Evolutionary conservation across 169 alveolate genomes (phyloP).

Genomic region (Plasmodium vivax): DNA sequence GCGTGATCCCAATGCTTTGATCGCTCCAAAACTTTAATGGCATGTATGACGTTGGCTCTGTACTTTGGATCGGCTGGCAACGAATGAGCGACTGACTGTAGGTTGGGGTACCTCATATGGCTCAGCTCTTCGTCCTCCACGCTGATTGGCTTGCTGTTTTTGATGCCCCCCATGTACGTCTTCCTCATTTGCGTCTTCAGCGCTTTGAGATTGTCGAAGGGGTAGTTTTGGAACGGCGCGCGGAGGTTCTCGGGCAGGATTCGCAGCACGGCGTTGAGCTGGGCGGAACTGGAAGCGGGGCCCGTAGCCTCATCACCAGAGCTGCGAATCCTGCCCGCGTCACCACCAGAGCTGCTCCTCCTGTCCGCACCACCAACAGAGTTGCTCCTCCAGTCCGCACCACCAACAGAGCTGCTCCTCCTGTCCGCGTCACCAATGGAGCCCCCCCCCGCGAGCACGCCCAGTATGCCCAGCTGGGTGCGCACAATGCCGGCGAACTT

Average conservation of each 20-base stretch:
- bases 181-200: slow-evolving; percentile 37
- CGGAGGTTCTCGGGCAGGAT: slow-evolving; percentile 37
- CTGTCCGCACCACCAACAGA: background rate
- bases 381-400: no score
- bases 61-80: slow-evolving; percentile 84
- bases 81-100: slow-evolving; percentile 86
- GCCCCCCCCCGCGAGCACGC: background rate
- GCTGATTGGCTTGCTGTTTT: slow-evolving; percentile 53
- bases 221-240: slow-evolving; percentile 35
- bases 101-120: slow-evolving; percentile 76
- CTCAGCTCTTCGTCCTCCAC: slow-evolving; percentile 55
- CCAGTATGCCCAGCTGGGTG: background rate
- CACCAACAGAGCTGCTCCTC: no score
- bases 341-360: background rate
- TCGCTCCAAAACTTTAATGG: slow-evolving; percentile 82
- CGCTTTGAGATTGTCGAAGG: slow-evolving; percentile 51
- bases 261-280: slow-evolving; percentile 13
- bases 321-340: no score
- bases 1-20: slow-evolving; percentile 84
- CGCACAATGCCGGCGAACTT: background rate
- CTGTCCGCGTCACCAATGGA: no score
- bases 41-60: slow-evolving; percentile 82
- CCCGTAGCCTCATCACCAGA: background rate
- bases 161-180: slow-evolving; percentile 59
- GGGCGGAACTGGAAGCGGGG: background rate